Evolutionary conservation across 164 flowering plant species (phyloP).

Genomic region (Vitis amurensis): DNA sequence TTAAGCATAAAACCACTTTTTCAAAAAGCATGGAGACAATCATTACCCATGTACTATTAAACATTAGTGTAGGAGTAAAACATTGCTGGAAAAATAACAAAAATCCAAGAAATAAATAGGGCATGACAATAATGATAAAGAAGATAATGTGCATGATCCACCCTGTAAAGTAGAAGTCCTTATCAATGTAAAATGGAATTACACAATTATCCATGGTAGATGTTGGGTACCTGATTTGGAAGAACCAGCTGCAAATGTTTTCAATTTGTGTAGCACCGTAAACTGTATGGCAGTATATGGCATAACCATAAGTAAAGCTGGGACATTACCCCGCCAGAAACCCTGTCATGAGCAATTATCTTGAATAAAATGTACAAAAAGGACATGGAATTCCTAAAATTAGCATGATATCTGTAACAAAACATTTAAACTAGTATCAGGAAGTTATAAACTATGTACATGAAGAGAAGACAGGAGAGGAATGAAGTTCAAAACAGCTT

Average conservation of each 20-base stretch:
- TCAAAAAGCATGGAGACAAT: too few species aligned
- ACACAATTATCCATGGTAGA: too few species aligned
- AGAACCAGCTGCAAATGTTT: constrained; percentile 84
- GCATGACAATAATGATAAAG: too few species aligned
- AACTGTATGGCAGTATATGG: constrained; percentile 95
- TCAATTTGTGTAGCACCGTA: constrained; percentile 75
- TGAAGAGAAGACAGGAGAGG: neutral
- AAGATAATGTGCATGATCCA: too few species aligned
- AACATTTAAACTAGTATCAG: neutral
- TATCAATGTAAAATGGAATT: too few species aligned
- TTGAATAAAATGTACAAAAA: constrained; percentile 1
- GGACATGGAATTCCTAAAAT: too few species aligned
- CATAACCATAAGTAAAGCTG: constrained; percentile 97
- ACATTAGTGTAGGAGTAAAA: too few species aligned
- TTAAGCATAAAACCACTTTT: too few species aligned
- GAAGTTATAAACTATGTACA: neutral
- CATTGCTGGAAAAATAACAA: too few species aligned
- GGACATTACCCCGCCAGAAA: constrained; percentile 99
- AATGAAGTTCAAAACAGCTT: neutral
- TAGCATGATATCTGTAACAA: neutral
- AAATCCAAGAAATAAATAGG: too few species aligned
- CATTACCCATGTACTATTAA: too few species aligned
- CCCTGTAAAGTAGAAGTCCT: too few species aligned
- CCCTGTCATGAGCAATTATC: constrained; percentile 50
- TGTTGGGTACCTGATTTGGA: constrained; percentile 69